Base-by-base conservation (phyloP, 2,329 filamentous ascomycete species). In the Penicillium sp. region DNA sequence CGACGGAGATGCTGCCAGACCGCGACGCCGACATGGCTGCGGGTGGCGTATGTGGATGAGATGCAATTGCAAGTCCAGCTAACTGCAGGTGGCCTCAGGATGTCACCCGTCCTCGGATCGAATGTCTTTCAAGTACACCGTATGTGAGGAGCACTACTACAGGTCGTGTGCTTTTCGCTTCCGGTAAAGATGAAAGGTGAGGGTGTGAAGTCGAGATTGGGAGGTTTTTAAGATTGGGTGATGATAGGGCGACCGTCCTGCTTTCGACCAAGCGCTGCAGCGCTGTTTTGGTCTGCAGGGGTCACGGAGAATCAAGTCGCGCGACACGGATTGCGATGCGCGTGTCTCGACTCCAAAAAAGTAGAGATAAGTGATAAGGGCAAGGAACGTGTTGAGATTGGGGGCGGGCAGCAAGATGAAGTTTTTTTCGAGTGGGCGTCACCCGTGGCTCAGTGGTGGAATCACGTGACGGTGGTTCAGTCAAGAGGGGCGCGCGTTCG, bases 21-120 rank as follows among this genome's bases (percentile, higher is more conserved):
- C 68, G 74, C 12, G 73, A 65, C 10, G 69, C 65, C 53, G 74
- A 73, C 73, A 75, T 76, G 59, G 51, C 62, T 54, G 22, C 10
- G 47, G 35, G 58, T 47, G 31, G 31, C 28, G 15, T 45, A 12
- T 37, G 52, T 17, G 8, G n/a, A 25, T 35, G 10, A 15, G 38
- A 45, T 28, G 25, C 14, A 43, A 41, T 53, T 4, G 25, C 12
- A 14, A 20, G 28, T 10, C 25, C 28, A 4, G 25, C 4, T 25
- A 53, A 17, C 14, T 42, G 38, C 25, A 41, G 34, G n/a, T 20
- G 8, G 17, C 15, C 7, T 22, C 14, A 25, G 31, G 11, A 35
- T 8, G 4, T 34, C 28, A 20, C 34, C 17, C 12, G 31, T 39
- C 25, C 25, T 25, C 25, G 25, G 49, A 7, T 51, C 34, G 7